These are phyloP conservation scores for Ascochyta rabiei DNA, from an alignment of 2,329 filamentous ascomycete genomes.

Conservation along the genomic window DNA sequence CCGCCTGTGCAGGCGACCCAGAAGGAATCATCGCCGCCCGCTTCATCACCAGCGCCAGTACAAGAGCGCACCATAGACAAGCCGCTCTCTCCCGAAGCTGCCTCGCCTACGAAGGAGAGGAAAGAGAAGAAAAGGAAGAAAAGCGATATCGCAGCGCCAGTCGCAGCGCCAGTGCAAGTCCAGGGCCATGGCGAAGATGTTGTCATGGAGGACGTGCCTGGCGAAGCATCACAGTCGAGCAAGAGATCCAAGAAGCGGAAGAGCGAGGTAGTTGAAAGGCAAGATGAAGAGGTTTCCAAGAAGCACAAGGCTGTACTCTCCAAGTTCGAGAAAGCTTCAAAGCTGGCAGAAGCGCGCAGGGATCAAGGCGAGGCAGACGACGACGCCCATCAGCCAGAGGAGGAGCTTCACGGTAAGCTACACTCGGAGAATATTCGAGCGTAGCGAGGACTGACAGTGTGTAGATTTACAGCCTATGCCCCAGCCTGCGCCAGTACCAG, in stretches of 20 bases:
- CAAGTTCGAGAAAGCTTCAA: slow-evolving; percentile 53
- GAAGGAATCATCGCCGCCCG: slow-evolving; percentile 10
- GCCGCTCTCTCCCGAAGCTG: not conserved
- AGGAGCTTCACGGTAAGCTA: slow-evolving; percentile 59
- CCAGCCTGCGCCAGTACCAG: slow-evolving; percentile 70
- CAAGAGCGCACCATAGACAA: not conserved
- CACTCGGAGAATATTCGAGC: not conserved
- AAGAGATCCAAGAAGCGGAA: slow-evolving; percentile 47
- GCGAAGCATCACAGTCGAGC: slow-evolving; percentile 21
- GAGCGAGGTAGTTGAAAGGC: slow-evolving; percentile 30
- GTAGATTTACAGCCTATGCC: slow-evolving; percentile 77
- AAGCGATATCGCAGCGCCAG: not conserved
- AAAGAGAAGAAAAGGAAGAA: slow-evolving; percentile 30
- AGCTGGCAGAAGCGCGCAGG: slow-evolving; percentile 33
- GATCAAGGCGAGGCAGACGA: slow-evolving; percentile 22
- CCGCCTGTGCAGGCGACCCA: slow-evolving; percentile 43
- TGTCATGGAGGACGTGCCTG: slow-evolving; percentile 11
- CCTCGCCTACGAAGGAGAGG: slow-evolving; percentile 24
- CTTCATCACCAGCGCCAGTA: not conserved
- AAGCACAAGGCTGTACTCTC: slow-evolving; percentile 50
- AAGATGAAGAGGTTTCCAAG: slow-evolving; percentile 40
- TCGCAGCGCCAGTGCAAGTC: not conserved
- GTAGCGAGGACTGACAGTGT: not conserved
- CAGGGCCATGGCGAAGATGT: slow-evolving; percentile 4
- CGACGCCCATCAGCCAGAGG: slow-evolving; percentile 45